Evolutionary conservation across 2,329 filamentous ascomycete species (phyloP).

Genomic region (Lecanosticta acicola): DNA sequence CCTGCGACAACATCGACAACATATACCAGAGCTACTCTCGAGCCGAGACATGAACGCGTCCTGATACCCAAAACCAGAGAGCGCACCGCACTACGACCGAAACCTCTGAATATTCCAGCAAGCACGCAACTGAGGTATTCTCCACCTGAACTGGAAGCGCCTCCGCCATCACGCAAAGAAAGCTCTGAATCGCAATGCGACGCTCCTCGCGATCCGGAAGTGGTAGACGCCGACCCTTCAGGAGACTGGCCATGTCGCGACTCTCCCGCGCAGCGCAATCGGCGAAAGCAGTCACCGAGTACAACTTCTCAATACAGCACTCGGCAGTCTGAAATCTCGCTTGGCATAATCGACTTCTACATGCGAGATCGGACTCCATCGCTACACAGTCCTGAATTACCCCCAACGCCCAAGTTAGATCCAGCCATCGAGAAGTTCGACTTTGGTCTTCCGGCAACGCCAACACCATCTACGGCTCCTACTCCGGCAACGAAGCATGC

Average conservation of each 20-base stretch:
- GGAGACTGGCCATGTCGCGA: constrained; percentile 17
- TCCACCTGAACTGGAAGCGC: constrained; percentile 3
- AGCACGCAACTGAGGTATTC: constrained; percentile 1
- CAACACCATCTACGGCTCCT: constrained; percentile 6
- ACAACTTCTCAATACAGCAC: constrained; percentile 18
- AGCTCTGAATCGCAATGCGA: constrained; percentile 8
- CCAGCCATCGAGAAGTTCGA: constrained; percentile 28
- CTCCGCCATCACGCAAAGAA: constrained; percentile 6
- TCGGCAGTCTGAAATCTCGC: constrained; percentile 27
- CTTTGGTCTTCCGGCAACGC: constrained; percentile 23
- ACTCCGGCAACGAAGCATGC: constrained; percentile 2
- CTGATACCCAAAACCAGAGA: constrained; percentile 8
- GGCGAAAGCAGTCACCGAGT: constrained; percentile 12
- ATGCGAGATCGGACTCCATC: constrained; percentile 20
- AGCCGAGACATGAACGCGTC: constrained; percentile 15
- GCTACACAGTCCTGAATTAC: constrained; percentile 18
- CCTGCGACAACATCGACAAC: constrained; percentile 13
- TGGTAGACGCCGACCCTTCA: constrained; percentile 21
- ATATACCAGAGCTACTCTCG: constrained; percentile 5
- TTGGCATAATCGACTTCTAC: constrained; percentile 31
- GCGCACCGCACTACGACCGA: constrained; percentile 10
- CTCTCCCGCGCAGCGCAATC: constrained; percentile 1
- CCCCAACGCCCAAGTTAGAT: constrained; percentile 19
- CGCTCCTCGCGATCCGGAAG: constrained; percentile 18
- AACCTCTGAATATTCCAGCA: constrained; percentile 12